phyloP scores from a whole-genome alignment of 371 early-diverging fungal genomes.

The Mucor saturninus region DNA sequence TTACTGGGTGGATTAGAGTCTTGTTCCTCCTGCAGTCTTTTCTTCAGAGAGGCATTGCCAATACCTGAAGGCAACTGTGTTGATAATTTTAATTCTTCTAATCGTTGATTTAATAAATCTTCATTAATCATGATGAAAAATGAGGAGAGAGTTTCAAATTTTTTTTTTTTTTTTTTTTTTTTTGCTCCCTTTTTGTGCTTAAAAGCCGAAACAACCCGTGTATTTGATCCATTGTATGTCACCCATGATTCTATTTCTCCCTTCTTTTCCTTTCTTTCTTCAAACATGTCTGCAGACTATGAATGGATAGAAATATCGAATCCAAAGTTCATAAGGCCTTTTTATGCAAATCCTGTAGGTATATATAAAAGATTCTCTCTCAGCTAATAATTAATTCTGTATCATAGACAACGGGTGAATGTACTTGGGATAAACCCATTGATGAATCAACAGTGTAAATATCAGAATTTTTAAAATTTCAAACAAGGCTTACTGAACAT shows the following conservation, averaged over 20 bases:
- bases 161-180: neutral
- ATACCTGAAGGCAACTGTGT: slow-evolving; percentile 33
- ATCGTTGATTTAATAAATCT: slow-evolving; percentile 10
- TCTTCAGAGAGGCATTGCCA: slow-evolving; percentile 30
- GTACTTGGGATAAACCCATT: slow-evolving; percentile 11
- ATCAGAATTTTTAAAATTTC: neutral
- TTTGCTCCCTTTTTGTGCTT: neutral
- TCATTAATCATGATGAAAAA: slow-evolving; percentile 9
- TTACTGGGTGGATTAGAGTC: slow-evolving; percentile 43
- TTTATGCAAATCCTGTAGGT: slow-evolving; percentile 23
- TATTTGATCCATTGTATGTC: neutral
- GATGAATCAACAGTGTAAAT: neutral
- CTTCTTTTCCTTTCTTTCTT: neutral
- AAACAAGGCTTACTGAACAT: too few species aligned
- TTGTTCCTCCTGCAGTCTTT: slow-evolving; percentile 24
- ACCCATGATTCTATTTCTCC: neutral
- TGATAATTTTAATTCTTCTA: slow-evolving; percentile 15
- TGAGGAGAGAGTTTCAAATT: neutral
- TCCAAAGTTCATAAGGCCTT: slow-evolving; percentile 14
- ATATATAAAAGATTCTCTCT: neutral
- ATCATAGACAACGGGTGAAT: slow-evolving; percentile 19
- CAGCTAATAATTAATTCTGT: neutral
- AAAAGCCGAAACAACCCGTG: too few species aligned
- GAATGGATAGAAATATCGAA: slow-evolving; percentile 23
- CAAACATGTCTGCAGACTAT: slow-evolving; percentile 6